A percentile compares a stretch with the other conserved stretches of the same genome.
Conservation (phyloP, 2,329 filamentous ascomycete genomes). For the Stemphylium vesicarium region DNA sequence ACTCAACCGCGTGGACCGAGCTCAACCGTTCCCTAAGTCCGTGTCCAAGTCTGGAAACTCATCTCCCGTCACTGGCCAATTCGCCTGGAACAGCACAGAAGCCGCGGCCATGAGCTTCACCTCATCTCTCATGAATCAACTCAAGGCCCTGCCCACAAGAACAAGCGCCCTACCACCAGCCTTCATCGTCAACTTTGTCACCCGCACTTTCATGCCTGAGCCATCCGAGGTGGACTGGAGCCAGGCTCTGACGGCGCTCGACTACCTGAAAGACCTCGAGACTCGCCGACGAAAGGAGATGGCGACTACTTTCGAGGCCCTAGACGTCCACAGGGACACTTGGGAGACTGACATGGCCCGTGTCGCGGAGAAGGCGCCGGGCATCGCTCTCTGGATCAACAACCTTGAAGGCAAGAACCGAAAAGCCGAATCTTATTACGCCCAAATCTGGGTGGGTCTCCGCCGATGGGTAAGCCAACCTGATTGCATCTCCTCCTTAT, state of each 20-base stretch:
- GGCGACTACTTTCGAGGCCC: constrained; percentile 58
- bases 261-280: constrained; percentile 71
- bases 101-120: constrained; percentile 56
- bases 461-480: constrained; percentile 65
- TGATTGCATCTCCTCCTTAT: background rate
- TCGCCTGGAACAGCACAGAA: constrained; percentile 44
- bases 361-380: constrained; percentile 59
- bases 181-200: constrained; percentile 68
- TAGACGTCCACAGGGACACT: constrained; percentile 59
- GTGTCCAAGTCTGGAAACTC: constrained; percentile 44
- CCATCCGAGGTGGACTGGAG: constrained; percentile 68
- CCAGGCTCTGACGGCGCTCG: constrained; percentile 68
- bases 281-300: constrained; percentile 65
- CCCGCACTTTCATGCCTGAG: constrained; percentile 63
- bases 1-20: constrained; percentile 65
- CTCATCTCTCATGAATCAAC: constrained; percentile 60
- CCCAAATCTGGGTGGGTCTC: constrained; percentile 66
- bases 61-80: constrained; percentile 37
- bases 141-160: constrained; percentile 64
- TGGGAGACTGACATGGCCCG: constrained; percentile 55
- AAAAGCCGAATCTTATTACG: constrained; percentile 56
- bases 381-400: constrained; percentile 62
- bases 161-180: constrained; percentile 66
- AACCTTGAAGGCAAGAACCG: constrained; percentile 54
- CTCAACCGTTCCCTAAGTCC: constrained; percentile 46